Conservation (phyloP, 768 basidiomycete genomes). For the Krasilnikovozyma curviuscula region DNA sequence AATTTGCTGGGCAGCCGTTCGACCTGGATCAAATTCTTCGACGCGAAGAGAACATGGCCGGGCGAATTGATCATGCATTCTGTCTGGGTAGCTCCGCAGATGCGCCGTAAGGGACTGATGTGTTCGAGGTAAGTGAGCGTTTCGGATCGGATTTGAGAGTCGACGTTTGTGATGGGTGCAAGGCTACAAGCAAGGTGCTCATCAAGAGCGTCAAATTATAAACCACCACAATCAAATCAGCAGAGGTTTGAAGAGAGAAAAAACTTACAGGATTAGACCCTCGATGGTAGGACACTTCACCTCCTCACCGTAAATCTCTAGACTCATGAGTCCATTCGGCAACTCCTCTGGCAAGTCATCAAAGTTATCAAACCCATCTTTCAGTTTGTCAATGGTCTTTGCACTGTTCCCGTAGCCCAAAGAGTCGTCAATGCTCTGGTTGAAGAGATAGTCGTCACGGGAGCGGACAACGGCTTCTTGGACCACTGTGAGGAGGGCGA, state of each 20-base stretch:
- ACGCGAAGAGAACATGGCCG: constrained; percentile 12
- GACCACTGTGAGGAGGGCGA: constrained; percentile 13
- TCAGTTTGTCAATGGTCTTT: neutral
- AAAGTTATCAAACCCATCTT: neutral
- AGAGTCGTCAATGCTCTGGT: neutral
- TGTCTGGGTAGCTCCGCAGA: constrained; percentile 12
- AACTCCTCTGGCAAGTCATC: neutral
- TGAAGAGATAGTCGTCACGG: constrained; percentile 4
- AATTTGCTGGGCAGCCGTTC: constrained; percentile 4
- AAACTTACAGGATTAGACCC: constrained; percentile 14
- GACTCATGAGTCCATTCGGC: constrained; percentile 12
- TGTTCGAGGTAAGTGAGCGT: constrained; percentile 14
- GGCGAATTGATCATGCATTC: constrained; percentile 13
- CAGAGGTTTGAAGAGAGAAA: neutral
- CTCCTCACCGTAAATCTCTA: constrained; percentile 14
- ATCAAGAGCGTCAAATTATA: no score
- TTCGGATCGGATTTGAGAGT: constrained; percentile 17
- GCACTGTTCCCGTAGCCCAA: neutral
- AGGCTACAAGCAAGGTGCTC: no score
- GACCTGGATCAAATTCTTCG: constrained; percentile 6
- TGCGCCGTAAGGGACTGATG: constrained; percentile 13
- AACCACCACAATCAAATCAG: no score
- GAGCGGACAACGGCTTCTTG: constrained; percentile 19
- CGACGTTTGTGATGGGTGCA: constrained; percentile 14
- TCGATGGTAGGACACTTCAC: constrained; percentile 11